These are phyloP conservation scores for Olyra latifolia DNA, from an alignment of 176 grass and related monocot species.

Conservation along the genomic window DNA sequence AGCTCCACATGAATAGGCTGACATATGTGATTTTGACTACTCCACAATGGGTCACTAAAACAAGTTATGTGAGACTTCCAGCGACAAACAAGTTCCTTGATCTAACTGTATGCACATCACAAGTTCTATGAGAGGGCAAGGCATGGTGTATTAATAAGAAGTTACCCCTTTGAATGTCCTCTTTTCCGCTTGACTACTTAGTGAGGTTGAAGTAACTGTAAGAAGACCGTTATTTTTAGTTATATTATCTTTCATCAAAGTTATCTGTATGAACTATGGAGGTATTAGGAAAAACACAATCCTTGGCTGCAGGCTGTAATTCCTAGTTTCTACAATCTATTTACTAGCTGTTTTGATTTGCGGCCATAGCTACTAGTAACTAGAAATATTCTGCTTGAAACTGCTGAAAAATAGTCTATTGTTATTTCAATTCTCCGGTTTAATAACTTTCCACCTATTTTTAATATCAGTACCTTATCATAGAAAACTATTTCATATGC, in stretches of 20 bases:
- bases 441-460: neutral
- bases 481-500: slow-evolving; percentile 16
- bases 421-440: slow-evolving; percentile 1
- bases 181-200: neutral
- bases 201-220: neutral
- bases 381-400: neutral
- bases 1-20: neutral
- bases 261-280: neutral
- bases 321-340: neutral
- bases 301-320: neutral
- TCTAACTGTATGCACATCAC: neutral
- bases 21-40: neutral
- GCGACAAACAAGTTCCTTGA: neutral
- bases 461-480: neutral
- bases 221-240: neutral
- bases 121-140: neutral
- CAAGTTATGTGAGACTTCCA: neutral
- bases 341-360: neutral
- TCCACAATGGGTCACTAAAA: neutral
- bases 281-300: neutral
- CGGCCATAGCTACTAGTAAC: neutral
- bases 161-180: neutral
- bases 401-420: neutral
- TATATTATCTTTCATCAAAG: neutral
- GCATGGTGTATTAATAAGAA: neutral